A percentile compares a stretch with the other conserved stretches of the same genome.
Conservation (phyloP, 1,139 yeast species). For the Nakaseomyces nivariensis region DNA sequence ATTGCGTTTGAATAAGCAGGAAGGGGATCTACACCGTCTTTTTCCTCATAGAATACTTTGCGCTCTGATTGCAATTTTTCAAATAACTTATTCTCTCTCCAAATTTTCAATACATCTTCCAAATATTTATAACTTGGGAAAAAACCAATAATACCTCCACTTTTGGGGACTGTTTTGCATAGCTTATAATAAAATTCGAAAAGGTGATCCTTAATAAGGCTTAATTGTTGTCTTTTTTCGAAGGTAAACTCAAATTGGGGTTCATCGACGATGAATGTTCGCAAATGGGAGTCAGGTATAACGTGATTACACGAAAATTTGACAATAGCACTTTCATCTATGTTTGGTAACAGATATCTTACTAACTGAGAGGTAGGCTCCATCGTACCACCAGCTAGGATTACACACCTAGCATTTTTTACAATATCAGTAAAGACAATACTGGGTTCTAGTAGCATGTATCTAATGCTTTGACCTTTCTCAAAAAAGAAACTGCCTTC, state of each 20-base stretch:
- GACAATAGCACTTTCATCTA: slow-evolving; percentile 36
- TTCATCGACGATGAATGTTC: slow-evolving; percentile 44
- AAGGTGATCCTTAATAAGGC: slow-evolving; percentile 39
- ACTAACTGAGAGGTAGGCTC: slow-evolving; percentile 72
- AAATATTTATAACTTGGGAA: slow-evolving; percentile 79
- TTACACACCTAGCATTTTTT: slow-evolving; percentile 56
- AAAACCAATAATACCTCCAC: slow-evolving; percentile 63
- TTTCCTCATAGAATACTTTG: slow-evolving; percentile 48
- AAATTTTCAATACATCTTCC: slow-evolving; percentile 37
- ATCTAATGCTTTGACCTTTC: slow-evolving; percentile 38
- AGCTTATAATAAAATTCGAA: slow-evolving; percentile 43
- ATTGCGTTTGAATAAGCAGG: slow-evolving; percentile 40
- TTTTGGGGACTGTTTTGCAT: slow-evolving; percentile 41
- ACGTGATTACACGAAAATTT: slow-evolving; percentile 76
- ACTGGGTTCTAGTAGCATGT: slow-evolving; percentile 76
- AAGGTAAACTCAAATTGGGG: slow-evolving; percentile 58
- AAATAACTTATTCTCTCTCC: slow-evolving; percentile 39
- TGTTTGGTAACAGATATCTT: slow-evolving; percentile 55
- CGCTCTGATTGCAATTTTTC: slow-evolving; percentile 34
- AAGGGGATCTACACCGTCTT: slow-evolving; percentile 40
- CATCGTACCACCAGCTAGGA: slow-evolving; percentile 95
- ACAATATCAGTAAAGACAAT: slow-evolving; percentile 57
- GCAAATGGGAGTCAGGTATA: slow-evolving; percentile 59
- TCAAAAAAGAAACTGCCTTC: slow-evolving; percentile 75
- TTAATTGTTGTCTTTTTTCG: slow-evolving; percentile 42